Evolutionary conservation across 2,329 filamentous ascomycete species (phyloP).

Genomic region (Purpureocillium takamizusanense): DNA sequence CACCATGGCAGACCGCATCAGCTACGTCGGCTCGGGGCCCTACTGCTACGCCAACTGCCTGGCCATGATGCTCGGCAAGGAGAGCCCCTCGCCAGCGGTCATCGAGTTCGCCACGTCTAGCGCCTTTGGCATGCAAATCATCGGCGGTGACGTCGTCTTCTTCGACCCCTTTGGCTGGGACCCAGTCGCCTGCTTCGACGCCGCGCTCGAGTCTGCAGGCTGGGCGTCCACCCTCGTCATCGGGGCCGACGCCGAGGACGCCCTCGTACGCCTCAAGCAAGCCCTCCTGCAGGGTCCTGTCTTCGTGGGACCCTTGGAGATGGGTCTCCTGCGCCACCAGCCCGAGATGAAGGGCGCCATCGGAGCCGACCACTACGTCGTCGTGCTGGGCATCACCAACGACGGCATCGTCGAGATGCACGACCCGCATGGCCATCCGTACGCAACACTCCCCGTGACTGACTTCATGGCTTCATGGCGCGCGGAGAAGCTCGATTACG

Average conservation of each 20-base stretch:
- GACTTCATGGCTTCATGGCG: conserved; percentile 9
- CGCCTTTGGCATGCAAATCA: conserved; percentile 11
- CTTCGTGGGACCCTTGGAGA: conserved; percentile 10
- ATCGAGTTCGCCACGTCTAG: conserved; percentile 11
- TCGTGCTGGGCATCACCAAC: conserved; percentile 5
- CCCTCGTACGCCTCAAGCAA: conserved; percentile 5
- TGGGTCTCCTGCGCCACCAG: conserved; percentile 9
- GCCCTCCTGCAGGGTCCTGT: conserved; percentile 7
- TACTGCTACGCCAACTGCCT: conserved; percentile 12
- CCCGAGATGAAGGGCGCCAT: conserved; percentile 7
- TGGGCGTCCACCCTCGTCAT: conserved; percentile 6
- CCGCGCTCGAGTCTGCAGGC: conserved; percentile 6
- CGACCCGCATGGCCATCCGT: conserved; percentile 9
- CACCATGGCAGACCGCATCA: conserved; percentile 1
- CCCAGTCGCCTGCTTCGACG: conserved; percentile 6
- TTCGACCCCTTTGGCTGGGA: conserved; percentile 12
- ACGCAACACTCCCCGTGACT: conserved; percentile 7
- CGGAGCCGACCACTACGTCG: conserved; percentile 11
- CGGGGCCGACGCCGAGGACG: conserved; percentile 6
- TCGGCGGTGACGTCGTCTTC: conserved; percentile 7
- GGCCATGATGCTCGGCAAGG: conserved; percentile 8
- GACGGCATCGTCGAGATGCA: conserved; percentile 6
- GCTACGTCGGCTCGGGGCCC: conserved; percentile 10
- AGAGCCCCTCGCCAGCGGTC: conserved; percentile 7
- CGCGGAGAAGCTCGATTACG: conserved; percentile 8